Percentiles rank a stretch among this genome's conserved stretches.
These are phyloP conservation scores for Ephemerocybe angulata DNA, from an alignment of 768 basidiomycete species.

Conservation along the genomic window DNA sequence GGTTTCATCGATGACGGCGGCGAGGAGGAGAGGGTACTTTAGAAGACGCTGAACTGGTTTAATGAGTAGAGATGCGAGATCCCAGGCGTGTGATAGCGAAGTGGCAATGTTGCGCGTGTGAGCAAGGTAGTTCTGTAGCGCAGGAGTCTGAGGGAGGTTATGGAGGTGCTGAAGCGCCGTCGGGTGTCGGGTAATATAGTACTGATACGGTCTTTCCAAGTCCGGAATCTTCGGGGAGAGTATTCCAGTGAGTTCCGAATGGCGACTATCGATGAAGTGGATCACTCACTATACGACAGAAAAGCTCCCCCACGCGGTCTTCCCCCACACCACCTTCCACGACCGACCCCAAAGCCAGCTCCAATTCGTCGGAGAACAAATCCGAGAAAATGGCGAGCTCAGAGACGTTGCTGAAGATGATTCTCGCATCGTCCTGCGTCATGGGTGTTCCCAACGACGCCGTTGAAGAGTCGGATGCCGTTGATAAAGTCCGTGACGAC, in stretches of 20 bases:
- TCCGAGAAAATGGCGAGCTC: conserved; percentile 75
- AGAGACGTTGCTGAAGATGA: conserved; percentile 73
- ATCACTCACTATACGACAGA: conserved; percentile 62
- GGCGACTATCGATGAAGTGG: conserved; percentile 7
- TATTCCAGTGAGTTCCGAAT: neutral
- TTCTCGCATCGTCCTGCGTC: conserved; percentile 63
- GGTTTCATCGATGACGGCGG: conserved; percentile 72
- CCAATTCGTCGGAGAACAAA: conserved; percentile 57
- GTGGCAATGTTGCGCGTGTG: conserved; percentile 65
- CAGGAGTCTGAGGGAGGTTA: conserved; percentile 45
- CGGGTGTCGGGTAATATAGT: conserved; percentile 79
- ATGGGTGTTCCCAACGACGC: conserved; percentile 51
- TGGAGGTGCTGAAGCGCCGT: conserved; percentile 67
- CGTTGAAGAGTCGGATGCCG: conserved; percentile 46
- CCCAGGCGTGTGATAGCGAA: conserved; percentile 82
- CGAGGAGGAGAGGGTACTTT: conserved; percentile 87
- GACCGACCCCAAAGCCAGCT: conserved; percentile 59
- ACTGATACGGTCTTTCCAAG: conserved; percentile 69
- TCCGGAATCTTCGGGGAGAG: conserved; percentile 50
- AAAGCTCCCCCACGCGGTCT: conserved; percentile 67
- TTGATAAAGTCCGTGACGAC: conserved; percentile 47
- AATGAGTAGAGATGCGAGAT: conserved; percentile 89
- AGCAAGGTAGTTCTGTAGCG: conserved; percentile 62
- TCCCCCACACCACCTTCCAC: conserved; percentile 64
- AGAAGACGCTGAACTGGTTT: conserved; percentile 96